These are phyloP conservation scores for Populus davidiana DNA, from an alignment of 345 rosid genomes.

Conservation along the genomic window DNA sequence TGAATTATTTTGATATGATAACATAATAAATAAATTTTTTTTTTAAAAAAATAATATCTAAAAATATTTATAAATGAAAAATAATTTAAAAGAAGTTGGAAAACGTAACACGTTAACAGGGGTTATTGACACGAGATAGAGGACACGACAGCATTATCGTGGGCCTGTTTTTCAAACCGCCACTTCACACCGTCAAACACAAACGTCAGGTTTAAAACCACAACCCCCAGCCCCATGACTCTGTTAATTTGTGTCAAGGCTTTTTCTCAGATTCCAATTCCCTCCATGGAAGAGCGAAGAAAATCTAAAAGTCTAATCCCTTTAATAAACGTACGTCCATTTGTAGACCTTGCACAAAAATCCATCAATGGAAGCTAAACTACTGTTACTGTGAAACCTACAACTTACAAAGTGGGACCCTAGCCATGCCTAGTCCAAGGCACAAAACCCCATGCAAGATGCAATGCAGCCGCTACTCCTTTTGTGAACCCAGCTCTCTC, in stretches of 20 bases:
- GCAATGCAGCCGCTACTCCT: constrained; percentile 7
- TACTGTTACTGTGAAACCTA: constrained; percentile 10
- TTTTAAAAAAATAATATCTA: no score
- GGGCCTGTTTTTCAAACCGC: constrained; percentile 15
- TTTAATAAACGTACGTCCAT: neutral
- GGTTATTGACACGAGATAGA: neutral
- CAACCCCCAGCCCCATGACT: neutral
- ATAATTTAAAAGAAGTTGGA: no score
- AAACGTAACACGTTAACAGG: no score
- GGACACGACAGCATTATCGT: constrained; percentile 14
- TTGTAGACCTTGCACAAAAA: neutral
- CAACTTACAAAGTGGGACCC: constrained; percentile 8
- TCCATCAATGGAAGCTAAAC: constrained; percentile 1
- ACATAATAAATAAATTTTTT: no score
- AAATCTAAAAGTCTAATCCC: constrained; percentile 4
- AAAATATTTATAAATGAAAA: no score
- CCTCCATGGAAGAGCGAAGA: neutral
- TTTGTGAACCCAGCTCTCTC: neutral
- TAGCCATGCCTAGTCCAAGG: neutral
- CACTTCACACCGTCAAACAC: constrained; percentile 32
- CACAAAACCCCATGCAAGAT: constrained; percentile 16
- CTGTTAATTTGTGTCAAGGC: neutral
- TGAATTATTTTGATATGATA: no score
- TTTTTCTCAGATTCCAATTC: neutral
- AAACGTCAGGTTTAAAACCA: no score